A percentile compares a stretch with the other conserved stretches of the same genome.
These are phyloP conservation scores for Sugiyamaella castrensis DNA, from an alignment of 1,139 yeast species.

Conservation along the genomic window DNA sequence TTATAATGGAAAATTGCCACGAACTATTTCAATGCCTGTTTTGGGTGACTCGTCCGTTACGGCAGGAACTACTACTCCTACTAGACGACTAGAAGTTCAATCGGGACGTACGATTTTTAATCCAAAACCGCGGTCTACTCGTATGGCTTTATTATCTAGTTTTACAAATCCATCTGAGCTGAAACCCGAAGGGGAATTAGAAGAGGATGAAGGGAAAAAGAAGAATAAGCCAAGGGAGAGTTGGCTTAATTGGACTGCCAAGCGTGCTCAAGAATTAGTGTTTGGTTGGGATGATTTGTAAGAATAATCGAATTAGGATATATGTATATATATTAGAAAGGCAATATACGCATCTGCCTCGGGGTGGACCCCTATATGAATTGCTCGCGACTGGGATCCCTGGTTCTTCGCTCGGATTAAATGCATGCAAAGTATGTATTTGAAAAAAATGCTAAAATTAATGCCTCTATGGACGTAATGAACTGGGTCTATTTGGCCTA, in stretches of 20 bases:
- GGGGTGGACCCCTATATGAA: too few species aligned
- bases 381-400: too few species aligned
- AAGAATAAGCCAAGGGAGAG: slow-evolving; percentile 19
- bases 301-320: neutral
- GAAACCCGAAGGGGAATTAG: slow-evolving; percentile 13
- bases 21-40: slow-evolving; percentile 34
- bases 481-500: slow-evolving; percentile 5
- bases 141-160: slow-evolving; percentile 5
- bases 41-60: slow-evolving; percentile 19
- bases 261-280: slow-evolving; percentile 40
- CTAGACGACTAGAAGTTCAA: slow-evolving; percentile 29
- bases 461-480: slow-evolving; percentile 1
- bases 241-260: slow-evolving; percentile 39
- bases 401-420: too few species aligned
- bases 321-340: slow-evolving; percentile 3
- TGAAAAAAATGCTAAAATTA: too few species aligned
- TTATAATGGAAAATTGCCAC: slow-evolving; percentile 18
- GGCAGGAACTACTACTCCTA: slow-evolving; percentile 15
- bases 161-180: slow-evolving; percentile 11
- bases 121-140: slow-evolving; percentile 17
- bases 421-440: too few species aligned
- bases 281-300: slow-evolving; percentile 58
- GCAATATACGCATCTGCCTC: too few species aligned
- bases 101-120: slow-evolving; percentile 32
- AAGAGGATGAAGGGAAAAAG: slow-evolving; percentile 2